Evolutionary conservation across 805 yeast species (phyloP).

Genomic region (Metschnikowia kunwiensis): DNA sequence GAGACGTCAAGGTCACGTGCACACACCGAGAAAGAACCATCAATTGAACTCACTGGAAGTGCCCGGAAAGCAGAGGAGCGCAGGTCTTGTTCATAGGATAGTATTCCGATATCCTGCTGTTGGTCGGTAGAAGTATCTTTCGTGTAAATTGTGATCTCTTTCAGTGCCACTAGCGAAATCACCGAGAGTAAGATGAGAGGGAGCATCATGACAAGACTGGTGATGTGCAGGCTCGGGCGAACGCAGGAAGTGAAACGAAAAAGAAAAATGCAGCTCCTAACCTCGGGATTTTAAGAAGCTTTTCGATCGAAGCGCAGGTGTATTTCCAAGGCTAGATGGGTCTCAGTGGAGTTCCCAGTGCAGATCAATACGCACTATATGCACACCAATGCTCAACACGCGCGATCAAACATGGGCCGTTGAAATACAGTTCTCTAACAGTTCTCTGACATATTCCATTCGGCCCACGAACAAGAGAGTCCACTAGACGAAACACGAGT

Average conservation of each 20-base stretch:
- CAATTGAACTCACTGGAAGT: neutral
- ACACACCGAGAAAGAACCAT: slow-evolving; percentile 27
- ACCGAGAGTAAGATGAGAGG: neutral
- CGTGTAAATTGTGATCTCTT: slow-evolving; percentile 9
- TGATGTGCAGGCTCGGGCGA: no score
- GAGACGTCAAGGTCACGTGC: slow-evolving; percentile 25
- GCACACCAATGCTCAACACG: no score
- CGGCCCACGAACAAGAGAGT: neutral
- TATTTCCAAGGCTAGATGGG: no score
- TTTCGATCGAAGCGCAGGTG: no score
- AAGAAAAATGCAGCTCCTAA: no score
- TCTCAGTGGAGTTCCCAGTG: no score
- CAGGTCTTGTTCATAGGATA: slow-evolving; percentile 14
- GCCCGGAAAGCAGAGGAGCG: slow-evolving; percentile 12
- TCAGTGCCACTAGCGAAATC: slow-evolving; percentile 8
- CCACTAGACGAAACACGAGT: neutral
- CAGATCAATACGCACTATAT: no score
- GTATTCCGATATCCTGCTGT: slow-evolving; percentile 15
- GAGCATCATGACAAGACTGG: slow-evolving; percentile 1
- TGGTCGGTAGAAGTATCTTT: neutral
- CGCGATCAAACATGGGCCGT: no score
- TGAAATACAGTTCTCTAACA: no score
- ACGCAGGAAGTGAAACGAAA: no score
- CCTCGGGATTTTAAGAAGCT: no score
- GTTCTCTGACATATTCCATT: no score